Conservation (phyloP, 1,284 basidiomycete genomes). For the Papiliotrema terrestris region DNA sequence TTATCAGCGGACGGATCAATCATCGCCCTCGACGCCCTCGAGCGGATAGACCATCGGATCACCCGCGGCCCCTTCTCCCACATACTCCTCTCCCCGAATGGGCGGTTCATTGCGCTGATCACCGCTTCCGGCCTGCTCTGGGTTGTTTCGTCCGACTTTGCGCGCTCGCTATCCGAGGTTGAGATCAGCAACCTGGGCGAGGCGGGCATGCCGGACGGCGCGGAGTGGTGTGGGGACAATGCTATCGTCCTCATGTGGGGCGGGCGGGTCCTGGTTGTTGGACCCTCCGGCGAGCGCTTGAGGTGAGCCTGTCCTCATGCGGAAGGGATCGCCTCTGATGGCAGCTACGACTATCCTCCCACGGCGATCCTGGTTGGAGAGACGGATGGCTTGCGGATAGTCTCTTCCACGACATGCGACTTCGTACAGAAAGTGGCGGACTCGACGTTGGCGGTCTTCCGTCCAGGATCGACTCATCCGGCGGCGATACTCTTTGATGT, state of each 20-base stretch:
- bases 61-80: conserved; percentile 83
- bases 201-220: conserved; percentile 53
- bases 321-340: background rate
- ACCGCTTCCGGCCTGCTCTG: conserved; percentile 70
- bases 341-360: conserved; percentile 75
- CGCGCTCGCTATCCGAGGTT: conserved; percentile 81
- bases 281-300: conserved; percentile 84
- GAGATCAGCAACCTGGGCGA: conserved; percentile 53
- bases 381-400: conserved; percentile 77
- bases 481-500: conserved; percentile 91
- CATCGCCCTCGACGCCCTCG: conserved; percentile 76
- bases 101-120: conserved; percentile 83
- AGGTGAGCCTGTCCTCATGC: conserved; percentile 56
- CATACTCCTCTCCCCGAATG: conserved; percentile 85
- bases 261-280: conserved; percentile 75
- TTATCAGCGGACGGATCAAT: conserved; percentile 72
- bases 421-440: conserved; percentile 87
- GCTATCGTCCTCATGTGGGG: conserved; percentile 82
- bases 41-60: conserved; percentile 80
- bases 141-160: conserved; percentile 92
- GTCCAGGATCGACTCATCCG: conserved; percentile 86
- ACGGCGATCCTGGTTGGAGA: conserved; percentile 77
- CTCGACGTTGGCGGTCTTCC: conserved; percentile 75
- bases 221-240: conserved; percentile 97
- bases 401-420: conserved; percentile 76